A percentile compares a stretch with the other conserved stretches of the same genome.
Evolutionary conservation across 2,329 filamentous ascomycete genomes (phyloP).

Genomic region (Diaporthe eres): DNA sequence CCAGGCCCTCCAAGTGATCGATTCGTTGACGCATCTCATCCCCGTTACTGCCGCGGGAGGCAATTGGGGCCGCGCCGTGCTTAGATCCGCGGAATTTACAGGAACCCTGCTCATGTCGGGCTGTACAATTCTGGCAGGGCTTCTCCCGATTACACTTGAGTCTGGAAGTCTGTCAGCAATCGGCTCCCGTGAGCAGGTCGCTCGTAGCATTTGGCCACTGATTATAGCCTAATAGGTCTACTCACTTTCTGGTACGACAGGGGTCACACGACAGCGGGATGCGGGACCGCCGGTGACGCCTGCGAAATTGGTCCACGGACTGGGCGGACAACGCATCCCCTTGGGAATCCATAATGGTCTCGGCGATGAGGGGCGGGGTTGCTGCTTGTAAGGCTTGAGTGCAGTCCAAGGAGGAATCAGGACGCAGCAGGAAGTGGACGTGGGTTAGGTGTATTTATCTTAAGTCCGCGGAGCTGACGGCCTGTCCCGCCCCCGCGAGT

Average conservation of each 20-base stretch:
- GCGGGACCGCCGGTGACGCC: constrained; percentile 41
- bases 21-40: constrained; percentile 46
- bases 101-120: constrained; percentile 43
- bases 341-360: not conserved
- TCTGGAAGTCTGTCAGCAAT: constrained; percentile 40
- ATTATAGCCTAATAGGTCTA: not conserved
- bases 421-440: not conserved
- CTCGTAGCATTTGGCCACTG: not conserved
- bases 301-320: not conserved
- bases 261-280: constrained; percentile 45
- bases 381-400: not conserved
- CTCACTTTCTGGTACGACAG: constrained; percentile 45
- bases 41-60: not conserved
- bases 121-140: constrained; percentile 49
- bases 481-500: not conserved
- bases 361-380: not conserved
- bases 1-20: constrained; percentile 44
- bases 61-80: not conserved
- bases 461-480: constrained; percentile 41
- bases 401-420: not conserved
- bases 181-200: not conserved
- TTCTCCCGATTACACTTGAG: constrained; percentile 49
- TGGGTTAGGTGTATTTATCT: constrained; percentile 1
- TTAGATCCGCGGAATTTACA: constrained; percentile 47
- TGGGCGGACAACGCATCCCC: not conserved